Percentiles rank a stretch among this genome's conserved stretches.
phyloP scores from a whole-genome alignment of 805 yeast genomes.

The Blastobotrys americana region DNA sequence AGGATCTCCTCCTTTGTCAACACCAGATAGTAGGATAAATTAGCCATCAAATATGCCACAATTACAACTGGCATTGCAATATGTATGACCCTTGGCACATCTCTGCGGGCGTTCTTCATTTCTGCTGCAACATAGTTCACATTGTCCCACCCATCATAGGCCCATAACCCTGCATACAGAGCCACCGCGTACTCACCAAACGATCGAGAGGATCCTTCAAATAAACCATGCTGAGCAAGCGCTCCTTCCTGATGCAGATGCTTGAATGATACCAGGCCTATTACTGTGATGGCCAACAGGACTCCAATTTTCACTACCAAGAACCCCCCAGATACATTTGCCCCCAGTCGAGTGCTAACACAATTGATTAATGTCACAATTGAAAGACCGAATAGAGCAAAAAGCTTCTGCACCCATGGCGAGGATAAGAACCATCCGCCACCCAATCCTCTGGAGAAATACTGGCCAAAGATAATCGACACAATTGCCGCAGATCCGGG shows the following conservation, averaged over 20 bases:
- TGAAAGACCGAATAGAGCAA: slow-evolving; percentile 28
- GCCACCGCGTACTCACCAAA: slow-evolving; percentile 32
- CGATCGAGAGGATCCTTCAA: slow-evolving; percentile 25
- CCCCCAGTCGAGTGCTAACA: slow-evolving; percentile 27
- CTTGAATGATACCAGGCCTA: slow-evolving; percentile 25
- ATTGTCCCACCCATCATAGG: slow-evolving; percentile 41
- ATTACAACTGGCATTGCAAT: slow-evolving; percentile 36
- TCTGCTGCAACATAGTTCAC: slow-evolving; percentile 37
- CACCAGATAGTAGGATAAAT: slow-evolving; percentile 49
- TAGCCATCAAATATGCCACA: slow-evolving; percentile 30
- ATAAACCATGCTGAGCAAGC: slow-evolving; percentile 18
- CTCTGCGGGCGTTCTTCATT: slow-evolving; percentile 32
- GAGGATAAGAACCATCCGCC: slow-evolving; percentile 13
- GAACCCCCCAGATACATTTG: slow-evolving; percentile 29
- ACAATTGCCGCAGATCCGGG: slow-evolving; percentile 38
- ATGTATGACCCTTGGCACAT: slow-evolving; percentile 34
- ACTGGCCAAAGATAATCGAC: slow-evolving; percentile 35
- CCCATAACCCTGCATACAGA: slow-evolving; percentile 38
- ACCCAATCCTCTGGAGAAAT: slow-evolving; percentile 25
- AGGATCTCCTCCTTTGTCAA: slow-evolving; percentile 54
- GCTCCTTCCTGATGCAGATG: slow-evolving; percentile 21
- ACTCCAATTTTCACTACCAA: slow-evolving; percentile 30
- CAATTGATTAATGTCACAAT: slow-evolving; percentile 26
- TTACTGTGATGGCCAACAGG: slow-evolving; percentile 25
- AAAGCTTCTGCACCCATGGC: slow-evolving; percentile 26